phyloP scores from a whole-genome alignment of 208 protist species.

The Leishmania braziliensis region DNA sequence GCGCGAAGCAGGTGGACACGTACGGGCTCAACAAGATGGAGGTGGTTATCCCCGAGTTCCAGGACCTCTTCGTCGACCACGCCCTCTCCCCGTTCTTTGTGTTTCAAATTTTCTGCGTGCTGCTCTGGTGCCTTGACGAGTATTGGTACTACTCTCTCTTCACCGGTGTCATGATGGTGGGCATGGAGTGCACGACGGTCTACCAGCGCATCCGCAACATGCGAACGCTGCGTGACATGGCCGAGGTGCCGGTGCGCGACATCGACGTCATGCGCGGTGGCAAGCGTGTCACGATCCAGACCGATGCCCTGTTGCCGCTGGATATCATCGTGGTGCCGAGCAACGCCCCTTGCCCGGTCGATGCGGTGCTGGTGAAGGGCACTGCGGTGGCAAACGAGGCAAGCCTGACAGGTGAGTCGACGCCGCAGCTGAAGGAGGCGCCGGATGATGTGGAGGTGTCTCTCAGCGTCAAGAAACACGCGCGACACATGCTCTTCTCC shows the following conservation, averaged over 20 bases:
- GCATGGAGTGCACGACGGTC: constrained; percentile 97
- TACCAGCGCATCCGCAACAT: constrained; percentile 94
- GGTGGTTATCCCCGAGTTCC: constrained; percentile 96
- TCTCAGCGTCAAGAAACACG: constrained; percentile 90
- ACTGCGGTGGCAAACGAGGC: constrained; percentile 98
- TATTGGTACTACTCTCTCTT: constrained; percentile 98
- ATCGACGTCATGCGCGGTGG: constrained; percentile 79
- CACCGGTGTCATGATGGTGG: constrained; percentile 97
- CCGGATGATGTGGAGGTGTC: constrained; percentile 64
- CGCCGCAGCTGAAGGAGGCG: constrained; percentile 97
- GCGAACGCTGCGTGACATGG: constrained; percentile 92
- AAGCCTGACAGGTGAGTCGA: constrained; percentile 99
- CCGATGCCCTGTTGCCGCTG: constrained; percentile 91
- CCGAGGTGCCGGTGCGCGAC: constrained; percentile 81
- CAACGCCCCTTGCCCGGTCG: constrained; percentile 90
- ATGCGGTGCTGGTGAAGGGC: constrained; percentile 95
- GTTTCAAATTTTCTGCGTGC: constrained; percentile 98
- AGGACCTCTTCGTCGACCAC: constrained; percentile 96
- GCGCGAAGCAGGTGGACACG: constrained; percentile 57
- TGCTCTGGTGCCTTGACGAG: constrained; percentile 97
- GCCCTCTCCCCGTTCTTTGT: constrained; percentile 98
- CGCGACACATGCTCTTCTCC: constrained; percentile 92
- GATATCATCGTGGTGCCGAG: constrained; percentile 93
- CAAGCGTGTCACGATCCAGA: constrained; percentile 53
- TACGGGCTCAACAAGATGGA: constrained; percentile 92